Evolutionary conservation across 768 basidiomycete genomes (phyloP).

Genomic region (Thelephora aurantiotincta): DNA sequence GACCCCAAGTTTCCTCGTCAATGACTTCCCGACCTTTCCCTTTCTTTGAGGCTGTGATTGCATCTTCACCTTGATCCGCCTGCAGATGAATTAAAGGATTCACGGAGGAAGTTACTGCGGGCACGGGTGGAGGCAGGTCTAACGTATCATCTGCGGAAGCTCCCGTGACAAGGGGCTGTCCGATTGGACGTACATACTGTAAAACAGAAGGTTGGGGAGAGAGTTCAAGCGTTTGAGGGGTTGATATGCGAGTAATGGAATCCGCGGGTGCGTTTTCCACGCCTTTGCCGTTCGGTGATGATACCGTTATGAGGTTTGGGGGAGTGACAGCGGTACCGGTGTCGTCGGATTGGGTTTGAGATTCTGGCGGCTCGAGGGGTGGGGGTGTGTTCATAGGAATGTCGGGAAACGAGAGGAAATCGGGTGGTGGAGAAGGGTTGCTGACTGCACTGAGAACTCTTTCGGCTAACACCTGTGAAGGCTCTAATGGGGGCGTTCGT

Average conservation of each 20-base stretch:
- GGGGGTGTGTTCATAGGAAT: not conserved
- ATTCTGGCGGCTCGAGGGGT: not conserved
- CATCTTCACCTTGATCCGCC: not conserved
- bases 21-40: no score
- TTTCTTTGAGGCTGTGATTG: no score
- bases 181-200: not conserved
- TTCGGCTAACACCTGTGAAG: constrained; percentile 50
- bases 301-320: constrained; percentile 2
- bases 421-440: constrained; percentile 62
- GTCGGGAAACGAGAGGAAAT: constrained; percentile 6
- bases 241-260: not conserved
- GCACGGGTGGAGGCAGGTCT: no score
- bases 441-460: constrained; percentile 55
- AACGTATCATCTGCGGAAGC: not conserved
- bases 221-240: not conserved
- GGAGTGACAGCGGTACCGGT: not conserved
- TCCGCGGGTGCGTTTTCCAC: constrained; percentile 1
- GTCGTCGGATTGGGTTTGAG: not conserved
- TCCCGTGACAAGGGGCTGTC: not conserved
- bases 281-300: not conserved
- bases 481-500: constrained; percentile 25
- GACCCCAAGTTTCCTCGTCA: no score
- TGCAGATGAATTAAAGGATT: not conserved
- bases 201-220: not conserved
- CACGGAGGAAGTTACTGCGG: no score